A percentile compares a stretch with the other conserved stretches of the same genome.
Conservation (phyloP, 176 grass and related monocot genomes). For the Musa itinerans region DNA sequence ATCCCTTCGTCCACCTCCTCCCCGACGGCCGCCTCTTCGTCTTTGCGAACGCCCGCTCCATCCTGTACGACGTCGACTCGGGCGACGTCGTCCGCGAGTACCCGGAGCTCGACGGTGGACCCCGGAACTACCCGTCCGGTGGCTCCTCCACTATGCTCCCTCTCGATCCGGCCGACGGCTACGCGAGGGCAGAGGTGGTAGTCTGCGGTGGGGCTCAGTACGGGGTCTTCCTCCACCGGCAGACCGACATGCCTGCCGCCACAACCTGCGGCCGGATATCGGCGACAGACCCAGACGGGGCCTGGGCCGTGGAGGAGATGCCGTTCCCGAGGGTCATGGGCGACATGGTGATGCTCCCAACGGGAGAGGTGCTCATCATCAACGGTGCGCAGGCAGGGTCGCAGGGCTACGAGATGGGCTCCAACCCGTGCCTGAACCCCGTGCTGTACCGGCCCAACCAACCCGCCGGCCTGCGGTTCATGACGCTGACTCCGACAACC, state of each 20-base stretch:
- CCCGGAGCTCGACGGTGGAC: slow-evolving; percentile 10
- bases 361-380: slow-evolving; percentile 18
- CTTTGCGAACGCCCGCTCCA: slow-evolving; percentile 18
- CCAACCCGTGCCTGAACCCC: slow-evolving; percentile 11
- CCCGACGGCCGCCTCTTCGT: slow-evolving; percentile 17
- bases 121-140: slow-evolving; percentile 20
- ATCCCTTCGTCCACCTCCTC: slow-evolving; percentile 22
- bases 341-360: slow-evolving; percentile 25
- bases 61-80: slow-evolving; percentile 10
- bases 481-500: slow-evolving; percentile 8
- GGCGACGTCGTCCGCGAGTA: slow-evolving; percentile 18
- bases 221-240: slow-evolving; percentile 15
- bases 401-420: slow-evolving; percentile 20
- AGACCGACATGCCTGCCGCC: not conserved
- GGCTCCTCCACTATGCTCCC: slow-evolving; percentile 25
- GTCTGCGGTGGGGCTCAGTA: slow-evolving; percentile 26
- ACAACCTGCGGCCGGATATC: slow-evolving; percentile 18
- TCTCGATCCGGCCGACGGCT: slow-evolving; percentile 2
- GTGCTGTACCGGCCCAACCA: slow-evolving; percentile 23
- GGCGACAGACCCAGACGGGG: slow-evolving; percentile 13
- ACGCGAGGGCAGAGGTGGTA: slow-evolving; percentile 19
- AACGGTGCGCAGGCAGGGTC: slow-evolving; percentile 22
- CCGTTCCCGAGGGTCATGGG: slow-evolving; percentile 23
- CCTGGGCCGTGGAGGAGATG: slow-evolving; percentile 25
- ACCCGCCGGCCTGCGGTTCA: slow-evolving; percentile 18